Conservation (phyloP, 768 basidiomycete species). For the Tricholomella constricta region DNA sequence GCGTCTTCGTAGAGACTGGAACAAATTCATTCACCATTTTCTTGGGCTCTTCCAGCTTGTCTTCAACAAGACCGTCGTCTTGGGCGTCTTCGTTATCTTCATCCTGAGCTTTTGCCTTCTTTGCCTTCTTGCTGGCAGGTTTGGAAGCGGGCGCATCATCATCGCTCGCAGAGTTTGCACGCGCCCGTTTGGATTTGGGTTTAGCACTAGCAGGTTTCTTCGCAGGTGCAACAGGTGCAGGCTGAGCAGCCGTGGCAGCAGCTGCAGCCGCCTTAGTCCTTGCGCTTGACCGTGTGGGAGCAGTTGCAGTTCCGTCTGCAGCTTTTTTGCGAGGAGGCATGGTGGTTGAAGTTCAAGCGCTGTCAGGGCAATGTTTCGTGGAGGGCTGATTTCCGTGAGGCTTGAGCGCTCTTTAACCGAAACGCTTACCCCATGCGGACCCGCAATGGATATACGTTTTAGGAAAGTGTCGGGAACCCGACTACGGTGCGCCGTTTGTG, state of each 20-base stretch:
- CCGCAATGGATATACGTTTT: conserved; percentile 5
- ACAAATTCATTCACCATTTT: conserved; percentile 46
- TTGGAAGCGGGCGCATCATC: conserved; percentile 28
- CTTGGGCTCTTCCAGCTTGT: conserved; percentile 29
- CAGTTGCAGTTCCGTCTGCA: conserved; percentile 27
- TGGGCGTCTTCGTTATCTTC: conserved; percentile 24
- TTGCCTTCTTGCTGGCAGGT: conserved; percentile 32
- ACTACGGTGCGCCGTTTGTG: background rate
- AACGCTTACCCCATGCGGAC: conserved; percentile 17
- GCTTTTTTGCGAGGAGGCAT: conserved; percentile 54
- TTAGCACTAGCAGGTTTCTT: conserved; percentile 25
- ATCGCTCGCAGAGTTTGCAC: conserved; percentile 27
- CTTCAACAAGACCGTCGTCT: conserved; percentile 21
- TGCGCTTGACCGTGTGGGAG: conserved; percentile 40
- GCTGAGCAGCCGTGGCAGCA: conserved; percentile 19
- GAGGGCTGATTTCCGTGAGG: conserved; percentile 12
- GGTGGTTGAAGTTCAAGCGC: conserved; percentile 8
- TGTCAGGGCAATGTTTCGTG: conserved; percentile 9
- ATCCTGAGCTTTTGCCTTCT: conserved; percentile 27
- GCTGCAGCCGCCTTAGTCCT: conserved; percentile 32
- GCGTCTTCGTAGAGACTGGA: background rate
- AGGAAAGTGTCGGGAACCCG: conserved; percentile 14
- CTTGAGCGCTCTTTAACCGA: conserved; percentile 7
- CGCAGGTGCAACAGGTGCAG: conserved; percentile 22
- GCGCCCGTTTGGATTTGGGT: conserved; percentile 32